These are phyloP conservation scores for Tricharina praecox DNA, from an alignment of 495 filamentous ascomycete genomes.

Conservation along the genomic window DNA sequence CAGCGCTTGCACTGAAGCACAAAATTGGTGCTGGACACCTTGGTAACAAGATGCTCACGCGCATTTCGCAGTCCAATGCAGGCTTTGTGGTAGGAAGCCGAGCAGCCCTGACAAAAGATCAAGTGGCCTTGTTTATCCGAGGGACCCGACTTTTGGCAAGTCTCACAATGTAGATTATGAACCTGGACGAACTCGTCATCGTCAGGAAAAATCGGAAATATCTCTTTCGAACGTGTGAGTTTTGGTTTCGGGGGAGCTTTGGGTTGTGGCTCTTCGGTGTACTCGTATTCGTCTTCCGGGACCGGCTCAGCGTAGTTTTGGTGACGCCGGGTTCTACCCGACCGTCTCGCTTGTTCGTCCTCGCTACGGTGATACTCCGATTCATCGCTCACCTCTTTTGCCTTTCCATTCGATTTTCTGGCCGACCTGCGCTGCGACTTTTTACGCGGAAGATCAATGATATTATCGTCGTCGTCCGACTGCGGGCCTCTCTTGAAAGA, in stretches of 20 bases:
- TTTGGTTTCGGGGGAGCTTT: conserved; percentile 12
- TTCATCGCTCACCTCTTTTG: neutral
- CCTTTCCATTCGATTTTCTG: conserved; percentile 2
- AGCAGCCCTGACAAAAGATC: conserved; percentile 84
- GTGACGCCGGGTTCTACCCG: conserved; percentile 12
- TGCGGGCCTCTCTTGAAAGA: too few species aligned
- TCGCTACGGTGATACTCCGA: conserved; percentile 10
- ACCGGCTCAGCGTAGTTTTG: conserved; percentile 17
- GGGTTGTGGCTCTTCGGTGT: conserved; percentile 14
- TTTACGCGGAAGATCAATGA: conserved; percentile 7
- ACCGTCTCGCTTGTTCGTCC: conserved; percentile 5
- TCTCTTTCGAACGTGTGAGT: conserved; percentile 14
- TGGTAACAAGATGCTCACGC: conserved; percentile 89
- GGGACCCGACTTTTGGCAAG: conserved; percentile 42
- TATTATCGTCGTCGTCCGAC: conserved; percentile 15
- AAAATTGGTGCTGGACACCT: conserved; percentile 56
- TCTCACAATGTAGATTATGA: conserved; percentile 56
- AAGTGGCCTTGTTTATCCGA: conserved; percentile 43
- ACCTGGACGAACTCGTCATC: conserved; percentile 19
- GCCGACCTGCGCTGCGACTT: conserved; percentile 6
- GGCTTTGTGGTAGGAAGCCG: conserved; percentile 55
- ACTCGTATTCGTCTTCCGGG: conserved; percentile 27
- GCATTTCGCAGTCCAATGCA: conserved; percentile 54
- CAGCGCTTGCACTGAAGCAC: conserved; percentile 84
- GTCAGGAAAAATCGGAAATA: conserved; percentile 16